Conservation (phyloP, 306 rosid genomes). For the Carpinus viminea region DNA sequence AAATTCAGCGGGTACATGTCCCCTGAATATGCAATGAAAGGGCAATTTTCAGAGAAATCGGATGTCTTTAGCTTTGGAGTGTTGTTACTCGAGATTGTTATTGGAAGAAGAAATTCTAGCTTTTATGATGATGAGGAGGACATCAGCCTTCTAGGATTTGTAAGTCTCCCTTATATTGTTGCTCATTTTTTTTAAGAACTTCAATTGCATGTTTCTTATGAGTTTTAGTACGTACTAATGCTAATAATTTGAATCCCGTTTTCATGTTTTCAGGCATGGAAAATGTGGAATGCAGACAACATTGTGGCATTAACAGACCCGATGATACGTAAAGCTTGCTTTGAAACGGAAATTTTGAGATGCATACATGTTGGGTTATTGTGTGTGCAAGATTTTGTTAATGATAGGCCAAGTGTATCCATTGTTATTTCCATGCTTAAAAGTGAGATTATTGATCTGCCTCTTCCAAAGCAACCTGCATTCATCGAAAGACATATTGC, state of each 20-base stretch:
- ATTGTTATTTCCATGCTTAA: no score
- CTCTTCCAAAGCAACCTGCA: neutral
- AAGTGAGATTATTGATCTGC: neutral
- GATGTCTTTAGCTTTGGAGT: slow-evolving; percentile 21
- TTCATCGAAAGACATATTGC: neutral
- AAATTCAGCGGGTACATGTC: neutral
- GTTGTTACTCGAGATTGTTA: slow-evolving; percentile 11
- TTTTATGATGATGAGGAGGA: neutral
- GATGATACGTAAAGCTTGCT: neutral
- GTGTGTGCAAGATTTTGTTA: no score
- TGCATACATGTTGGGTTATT: no score
- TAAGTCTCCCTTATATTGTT: neutral
- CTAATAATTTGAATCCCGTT: neutral
- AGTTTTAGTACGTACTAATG: neutral
- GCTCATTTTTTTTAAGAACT: neutral
- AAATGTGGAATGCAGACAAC: neutral
- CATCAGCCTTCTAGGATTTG: slow-evolving; percentile 24
- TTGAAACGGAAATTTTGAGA: no score
- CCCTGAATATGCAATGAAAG: neutral
- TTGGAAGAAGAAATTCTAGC: slow-evolving; percentile 7
- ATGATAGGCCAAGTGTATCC: no score
- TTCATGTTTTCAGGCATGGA: neutral
- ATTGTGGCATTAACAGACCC: neutral
- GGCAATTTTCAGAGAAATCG: neutral
- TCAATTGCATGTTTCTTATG: neutral